These are phyloP conservation scores for Phytophthora niederhauseri DNA, from an alignment of 352 stramenopile genomes.

Conservation along the genomic window DNA sequence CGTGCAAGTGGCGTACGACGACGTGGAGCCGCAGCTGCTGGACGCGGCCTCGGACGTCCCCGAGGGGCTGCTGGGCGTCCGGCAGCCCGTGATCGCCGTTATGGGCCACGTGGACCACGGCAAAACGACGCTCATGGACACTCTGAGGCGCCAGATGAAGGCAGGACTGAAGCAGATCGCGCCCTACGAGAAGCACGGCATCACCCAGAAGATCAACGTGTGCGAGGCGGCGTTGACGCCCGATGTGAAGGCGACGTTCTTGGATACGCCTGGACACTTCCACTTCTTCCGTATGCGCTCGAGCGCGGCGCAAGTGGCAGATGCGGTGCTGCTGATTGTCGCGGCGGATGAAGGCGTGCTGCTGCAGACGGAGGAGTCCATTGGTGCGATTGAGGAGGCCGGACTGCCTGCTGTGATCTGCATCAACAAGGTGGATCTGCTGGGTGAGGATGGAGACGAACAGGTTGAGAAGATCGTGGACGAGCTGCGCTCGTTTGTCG, in stretches of 20 bases:
- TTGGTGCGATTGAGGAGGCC: conserved; percentile 84
- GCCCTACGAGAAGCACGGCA: conserved; percentile 95
- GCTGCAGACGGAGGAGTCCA: conserved; percentile 98
- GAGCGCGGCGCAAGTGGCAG: conserved; percentile 96
- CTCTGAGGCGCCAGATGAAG: conserved; percentile 81
- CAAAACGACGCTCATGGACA: conserved; percentile 99
- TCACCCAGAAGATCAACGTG: conserved; percentile 99
- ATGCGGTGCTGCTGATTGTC: conserved; percentile 97
- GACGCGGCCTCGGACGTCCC: conserved; percentile 20
- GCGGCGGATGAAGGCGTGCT: conserved; percentile 98
- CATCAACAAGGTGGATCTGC: conserved; percentile 91
- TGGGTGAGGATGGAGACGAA: conserved; percentile 33
- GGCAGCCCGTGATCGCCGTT: conserved; percentile 97
- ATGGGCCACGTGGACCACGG: conserved; percentile 99
- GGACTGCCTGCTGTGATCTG: conserved; percentile 77
- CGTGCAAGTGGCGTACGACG: conserved; percentile 55
- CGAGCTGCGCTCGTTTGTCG: conserved; percentile 82
- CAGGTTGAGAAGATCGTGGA: conserved; percentile 54
- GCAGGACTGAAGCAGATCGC: conserved; percentile 68
- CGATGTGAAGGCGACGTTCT: conserved; percentile 91
- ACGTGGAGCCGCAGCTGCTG: conserved; percentile 60
- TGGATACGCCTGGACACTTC: conserved; percentile 99
- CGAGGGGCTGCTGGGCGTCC: conserved; percentile 34
- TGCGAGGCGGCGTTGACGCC: conserved; percentile 93
- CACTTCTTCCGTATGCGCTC: conserved; percentile 99